Evolutionary conservation across 2,329 filamentous ascomycete species (phyloP), one percentile per base, ranked within the genome.

Genomic region (Lachnellula willkommii): DNA sequence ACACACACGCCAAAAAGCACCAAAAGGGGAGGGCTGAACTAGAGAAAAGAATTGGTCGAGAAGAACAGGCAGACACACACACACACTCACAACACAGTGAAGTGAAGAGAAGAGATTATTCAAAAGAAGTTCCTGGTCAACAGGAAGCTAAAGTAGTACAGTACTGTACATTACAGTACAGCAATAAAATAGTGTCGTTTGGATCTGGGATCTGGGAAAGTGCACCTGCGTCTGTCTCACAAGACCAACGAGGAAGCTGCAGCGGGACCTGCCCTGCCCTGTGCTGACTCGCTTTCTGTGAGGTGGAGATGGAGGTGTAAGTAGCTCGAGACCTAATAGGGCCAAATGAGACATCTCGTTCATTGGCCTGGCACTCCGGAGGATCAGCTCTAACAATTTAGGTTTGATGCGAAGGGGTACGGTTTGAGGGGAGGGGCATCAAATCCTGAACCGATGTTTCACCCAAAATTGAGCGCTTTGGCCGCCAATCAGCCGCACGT

Each of bases 1-100:
- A 53, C 50, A 46, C 22, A 46, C 52, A 46, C 40, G 55, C 39
- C 17, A 53, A 15, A 47, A 52, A 22, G 56, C 52, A 53, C 56
- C 49, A 58, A 50, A 57, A 50, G 52, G 56, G 51, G 47, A 39
- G 55, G 28, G 39, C 39, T 45, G 42, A 37, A 53, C 17, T 26
- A 14, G 50, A 51, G 37, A 39, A 56, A 48, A 35, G n/a, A 46
- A 47, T 26, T 60, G 53, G 57, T 53, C 50, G 40, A 54, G 50
- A 53, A 47, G 57, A 59, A 43, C 51, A 26, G 52, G 51, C 51
- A 36, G 46, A 47, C 55, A 50, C 47, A 50, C 37, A 47, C 42
- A 47, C n/a, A 20, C 20, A 20, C 20, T 2, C 20, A 20, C 32
- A 48, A 5, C 17, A 36, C 40, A 46, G 36, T 43, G 35, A 17